Evolutionary conservation across 805 yeast genomes (phyloP), one percentile per base, ranked within the genome.

Genomic region (Candida germanica): DNA sequence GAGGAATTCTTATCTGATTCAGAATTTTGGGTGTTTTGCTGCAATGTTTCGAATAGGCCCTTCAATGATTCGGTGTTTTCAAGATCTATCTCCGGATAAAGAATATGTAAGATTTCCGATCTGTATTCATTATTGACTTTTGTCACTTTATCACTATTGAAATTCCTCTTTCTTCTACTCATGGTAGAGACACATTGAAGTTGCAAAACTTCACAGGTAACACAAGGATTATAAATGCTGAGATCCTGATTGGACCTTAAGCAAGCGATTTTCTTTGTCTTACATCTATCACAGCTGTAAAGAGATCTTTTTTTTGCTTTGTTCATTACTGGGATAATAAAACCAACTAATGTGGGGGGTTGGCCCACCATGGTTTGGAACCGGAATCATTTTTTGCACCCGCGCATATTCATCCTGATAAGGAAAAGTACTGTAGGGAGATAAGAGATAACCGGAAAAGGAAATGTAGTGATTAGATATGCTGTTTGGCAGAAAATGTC

Each of bases 231-330:
- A 14, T 35, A 27, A 4, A 36, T 17, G 10, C 36, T 39, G 12
- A 18, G 15, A 8, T 25, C 22, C 5, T 21, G 39, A 21, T 32
- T 32, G 10, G 28, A 15, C 6, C 40, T n/a, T 5, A 15, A 12
- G 18, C 40, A 37, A 5, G 43, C 43, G 5, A 39, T 12, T 19
- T 39, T 39, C 23, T 29, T 29, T n/a, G 36, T 31, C 20, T 39
- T 39, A 16, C 43, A 39, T 22, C 36, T 18, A 24, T 39, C 43
- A 35, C 43, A 39, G 16, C 29, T 20, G 22, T 33, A 39, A 16
- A 29, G 23, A 2, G 29, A 34, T 35, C 43, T 39, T 17, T 35
- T 36, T 12, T 35, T 13, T n/a, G n/a, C n/a, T n/a, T n/a, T n/a
- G n/a, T n/a, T n/a, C n/a, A n/a, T n/a, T n/a, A n/a, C n/a, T n/a